Evolutionary conservation across 441 rosid species (phyloP).

Genomic region (Raphanus hybrid): DNA sequence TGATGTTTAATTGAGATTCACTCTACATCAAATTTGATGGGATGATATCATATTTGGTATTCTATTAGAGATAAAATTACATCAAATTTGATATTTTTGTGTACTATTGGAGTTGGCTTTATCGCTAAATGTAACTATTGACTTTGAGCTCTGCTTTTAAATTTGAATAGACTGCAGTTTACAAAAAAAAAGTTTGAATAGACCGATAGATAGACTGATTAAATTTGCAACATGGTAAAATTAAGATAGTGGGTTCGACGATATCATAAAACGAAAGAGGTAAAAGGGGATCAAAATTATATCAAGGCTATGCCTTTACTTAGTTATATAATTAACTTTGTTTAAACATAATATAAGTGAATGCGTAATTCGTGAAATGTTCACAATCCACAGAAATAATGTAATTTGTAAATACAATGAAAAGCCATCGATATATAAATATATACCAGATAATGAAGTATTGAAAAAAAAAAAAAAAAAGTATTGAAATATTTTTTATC

Average conservation of each 20-base stretch:
- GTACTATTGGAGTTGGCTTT: no score
- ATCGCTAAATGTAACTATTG: background rate
- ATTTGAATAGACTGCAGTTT: slow-evolving; percentile 6
- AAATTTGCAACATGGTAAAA: background rate
- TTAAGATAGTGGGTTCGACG: background rate
- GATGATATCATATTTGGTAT: no score
- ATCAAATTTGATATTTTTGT: no score
- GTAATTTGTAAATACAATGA: background rate
- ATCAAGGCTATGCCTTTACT: background rate
- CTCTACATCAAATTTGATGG: no score
- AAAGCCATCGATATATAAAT: background rate
- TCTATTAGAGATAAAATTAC: no score
- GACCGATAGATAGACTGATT: background rate
- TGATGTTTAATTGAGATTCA: no score
- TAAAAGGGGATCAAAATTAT: background rate
- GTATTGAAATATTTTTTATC: slow-evolving; percentile 4
- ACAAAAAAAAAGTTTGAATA: background rate
- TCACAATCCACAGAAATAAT: background rate
- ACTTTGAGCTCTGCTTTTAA: slow-evolving; percentile 13
- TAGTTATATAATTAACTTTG: background rate
- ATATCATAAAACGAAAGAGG: background rate
- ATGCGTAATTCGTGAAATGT: slow-evolving; percentile 2
- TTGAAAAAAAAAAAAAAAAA: no score
- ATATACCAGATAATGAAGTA: background rate
- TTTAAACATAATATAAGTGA: background rate